phyloP scores from a whole-genome alignment of 116 monocot genomes.

The Cymodocea nodosa region DNA sequence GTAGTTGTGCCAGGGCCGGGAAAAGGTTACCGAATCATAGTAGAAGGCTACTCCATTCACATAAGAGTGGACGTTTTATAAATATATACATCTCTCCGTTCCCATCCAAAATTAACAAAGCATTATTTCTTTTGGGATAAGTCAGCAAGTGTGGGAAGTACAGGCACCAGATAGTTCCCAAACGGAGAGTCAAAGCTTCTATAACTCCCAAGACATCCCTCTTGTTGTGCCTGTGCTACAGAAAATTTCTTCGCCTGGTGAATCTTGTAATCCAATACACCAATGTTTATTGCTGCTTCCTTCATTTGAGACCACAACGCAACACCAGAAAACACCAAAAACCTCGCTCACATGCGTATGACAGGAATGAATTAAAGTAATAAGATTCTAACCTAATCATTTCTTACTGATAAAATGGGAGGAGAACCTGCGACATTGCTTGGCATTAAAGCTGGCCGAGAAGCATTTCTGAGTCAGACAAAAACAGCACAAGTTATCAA shows the following conservation, averaged over 20 bases:
- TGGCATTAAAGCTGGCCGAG: neutral
- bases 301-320: neutral
- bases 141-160: conserved; percentile 56
- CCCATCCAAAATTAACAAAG: neutral
- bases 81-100: neutral
- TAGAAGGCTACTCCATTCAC: too few species aligned
- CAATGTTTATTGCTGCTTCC: neutral
- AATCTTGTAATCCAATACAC: conserved; percentile 17
- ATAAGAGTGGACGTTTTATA: too few species aligned
- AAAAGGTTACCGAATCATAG: too few species aligned
- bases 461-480: too few species aligned
- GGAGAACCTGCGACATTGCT: neutral
- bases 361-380: neutral
- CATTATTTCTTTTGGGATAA: conserved; percentile 10
- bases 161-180: conserved; percentile 88
- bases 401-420: conserved; percentile 3
- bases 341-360: neutral
- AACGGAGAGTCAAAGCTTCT: conserved; percentile 71
- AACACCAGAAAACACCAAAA: neutral
- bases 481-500: too few species aligned
- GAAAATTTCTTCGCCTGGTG: conserved; percentile 58
- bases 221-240: conserved; percentile 49
- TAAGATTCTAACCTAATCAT: neutral
- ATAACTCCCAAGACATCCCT: conserved; percentile 68
- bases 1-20: too few species aligned